Evolutionary conservation across 208 protist genomes (phyloP), one percentile per base, ranked within the genome.

Genomic region (Leishmania tarentolae): DNA sequence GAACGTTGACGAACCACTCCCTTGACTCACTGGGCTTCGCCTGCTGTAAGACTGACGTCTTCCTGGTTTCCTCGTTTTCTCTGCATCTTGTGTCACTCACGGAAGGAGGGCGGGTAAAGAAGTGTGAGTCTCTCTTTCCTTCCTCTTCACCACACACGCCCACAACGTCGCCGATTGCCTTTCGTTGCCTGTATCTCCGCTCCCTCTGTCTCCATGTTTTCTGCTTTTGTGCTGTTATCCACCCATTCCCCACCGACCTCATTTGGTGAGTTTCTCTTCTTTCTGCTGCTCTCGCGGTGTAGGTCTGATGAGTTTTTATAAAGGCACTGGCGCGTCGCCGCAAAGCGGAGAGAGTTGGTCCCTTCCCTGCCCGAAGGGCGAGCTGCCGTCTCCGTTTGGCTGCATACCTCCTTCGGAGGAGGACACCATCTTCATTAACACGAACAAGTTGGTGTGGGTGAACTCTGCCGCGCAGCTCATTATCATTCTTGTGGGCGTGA

Each of bases 381-480:
- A 86, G 15, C 46, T 78, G 47, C 80, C 61, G 63, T 87, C 84
- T 13, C 37, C 56, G 9, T 87, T 69, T 50, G 84, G 87, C 65
- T 90, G 87, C 84, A 75, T 86, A 24, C 61, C 56, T 1, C n/a
- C 79, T n/a, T n/a, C 66, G 52, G 83, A 70, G 11, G 75, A 80
- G 28, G 50, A 70, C 8, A 78, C 78, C 19, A 56, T 90, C 50
- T 90, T 84, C 74, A 84, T 90, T n/a, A 83, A 63, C 65, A 82
- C 75, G 9, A 82, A 65, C 69, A 77, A 87, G 31, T 78, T 86
- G 11, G n/a, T 88, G 40, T 83, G 80, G 85, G 79, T 82, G n/a
- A 88, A 83, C 77, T 47, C 79, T 1, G 65, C 63, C 11, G 78
- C 81, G 19, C 73, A 82, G 66, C 84, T 88, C 17, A 78, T 87